phyloP scores from a whole-genome alignment of 192 early-diverging fungal genomes.

The Dimargaris verticillata region DNA sequence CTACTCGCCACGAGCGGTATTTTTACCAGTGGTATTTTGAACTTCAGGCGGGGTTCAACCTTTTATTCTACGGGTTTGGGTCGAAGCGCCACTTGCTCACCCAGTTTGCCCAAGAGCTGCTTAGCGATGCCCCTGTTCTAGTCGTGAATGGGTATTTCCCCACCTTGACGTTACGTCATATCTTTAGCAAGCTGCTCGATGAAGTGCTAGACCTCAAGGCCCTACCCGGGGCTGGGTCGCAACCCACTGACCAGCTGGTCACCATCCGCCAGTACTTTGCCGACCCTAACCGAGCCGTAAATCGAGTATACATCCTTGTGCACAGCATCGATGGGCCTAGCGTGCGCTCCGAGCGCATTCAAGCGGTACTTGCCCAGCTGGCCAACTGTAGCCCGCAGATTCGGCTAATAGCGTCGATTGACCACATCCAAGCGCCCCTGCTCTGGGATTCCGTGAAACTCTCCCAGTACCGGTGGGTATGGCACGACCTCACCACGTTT shows the following conservation, averaged over 20 bases:
- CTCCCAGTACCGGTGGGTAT: conserved; percentile 62
- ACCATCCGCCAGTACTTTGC: conserved; percentile 48
- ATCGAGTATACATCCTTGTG: conserved; percentile 54
- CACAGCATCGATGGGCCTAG: conserved; percentile 79
- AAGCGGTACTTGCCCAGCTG: conserved; percentile 47
- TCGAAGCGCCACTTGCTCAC: conserved; percentile 75
- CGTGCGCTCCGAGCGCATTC: conserved; percentile 50
- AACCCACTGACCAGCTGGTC: conserved; percentile 44
- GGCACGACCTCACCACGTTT: conserved; percentile 87
- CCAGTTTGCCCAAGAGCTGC: conserved; percentile 40
- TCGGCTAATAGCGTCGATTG: conserved; percentile 66
- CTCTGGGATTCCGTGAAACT: conserved; percentile 68
- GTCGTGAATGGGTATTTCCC: conserved; percentile 82
- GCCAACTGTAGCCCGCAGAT: conserved; percentile 43
- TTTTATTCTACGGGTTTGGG: conserved; percentile 85
- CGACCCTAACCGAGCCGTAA: conserved; percentile 23
- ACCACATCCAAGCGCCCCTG: conserved; percentile 80
- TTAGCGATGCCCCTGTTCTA: conserved; percentile 42
- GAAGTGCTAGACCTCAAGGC: conserved; percentile 17
- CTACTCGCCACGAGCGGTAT: conserved; percentile 33
- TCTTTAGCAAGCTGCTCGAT: conserved; percentile 42
- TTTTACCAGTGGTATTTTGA: conserved; percentile 88
- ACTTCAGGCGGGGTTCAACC: conserved; percentile 62
- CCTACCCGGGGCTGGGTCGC: conserved; percentile 11
- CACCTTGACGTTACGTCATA: conserved; percentile 45